Evolutionary conservation across 164 flowering plant species (phyloP).

Genomic region (Magnolia officinalis): DNA sequence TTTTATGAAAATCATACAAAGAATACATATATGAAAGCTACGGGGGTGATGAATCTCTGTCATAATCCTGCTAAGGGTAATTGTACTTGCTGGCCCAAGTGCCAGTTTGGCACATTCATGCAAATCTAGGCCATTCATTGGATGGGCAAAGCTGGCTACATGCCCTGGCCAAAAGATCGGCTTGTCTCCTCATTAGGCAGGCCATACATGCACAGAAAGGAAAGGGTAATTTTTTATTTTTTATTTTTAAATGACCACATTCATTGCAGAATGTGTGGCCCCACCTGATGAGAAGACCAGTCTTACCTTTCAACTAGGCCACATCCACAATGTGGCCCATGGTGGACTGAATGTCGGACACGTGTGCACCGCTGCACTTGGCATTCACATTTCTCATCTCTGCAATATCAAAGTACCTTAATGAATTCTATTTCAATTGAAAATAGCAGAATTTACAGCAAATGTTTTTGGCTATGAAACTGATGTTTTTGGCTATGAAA

Average conservation of each 20-base stretch:
- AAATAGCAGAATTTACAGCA: constrained; percentile 42
- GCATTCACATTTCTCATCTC: not conserved
- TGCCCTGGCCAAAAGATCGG: not conserved
- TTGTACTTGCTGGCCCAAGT: too few relatives aligned
- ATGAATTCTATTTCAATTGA: constrained; percentile 47
- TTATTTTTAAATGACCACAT: too few relatives aligned
- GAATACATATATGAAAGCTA: too few relatives aligned
- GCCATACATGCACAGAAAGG: too few relatives aligned
- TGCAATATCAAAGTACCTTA: not conserved
- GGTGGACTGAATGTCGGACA: not conserved
- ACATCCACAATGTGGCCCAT: not conserved
- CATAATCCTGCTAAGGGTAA: too few relatives aligned
- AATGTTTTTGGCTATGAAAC: too few relatives aligned
- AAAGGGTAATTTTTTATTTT: too few relatives aligned
- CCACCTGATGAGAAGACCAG: too few relatives aligned
- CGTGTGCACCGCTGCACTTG: not conserved
- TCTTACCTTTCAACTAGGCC: too few relatives aligned
- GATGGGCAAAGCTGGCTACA: not conserved
- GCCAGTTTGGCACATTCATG: not conserved
- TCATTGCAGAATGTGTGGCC: too few relatives aligned
- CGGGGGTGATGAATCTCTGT: not conserved
- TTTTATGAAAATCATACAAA: not conserved
- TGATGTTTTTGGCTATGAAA: constrained; percentile 84
- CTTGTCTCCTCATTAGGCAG: too few relatives aligned
- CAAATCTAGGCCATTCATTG: not conserved